Evolutionary conservation across 2,329 filamentous ascomycete species (phyloP).

Genomic region (Aspergillus transmontanensis): DNA sequence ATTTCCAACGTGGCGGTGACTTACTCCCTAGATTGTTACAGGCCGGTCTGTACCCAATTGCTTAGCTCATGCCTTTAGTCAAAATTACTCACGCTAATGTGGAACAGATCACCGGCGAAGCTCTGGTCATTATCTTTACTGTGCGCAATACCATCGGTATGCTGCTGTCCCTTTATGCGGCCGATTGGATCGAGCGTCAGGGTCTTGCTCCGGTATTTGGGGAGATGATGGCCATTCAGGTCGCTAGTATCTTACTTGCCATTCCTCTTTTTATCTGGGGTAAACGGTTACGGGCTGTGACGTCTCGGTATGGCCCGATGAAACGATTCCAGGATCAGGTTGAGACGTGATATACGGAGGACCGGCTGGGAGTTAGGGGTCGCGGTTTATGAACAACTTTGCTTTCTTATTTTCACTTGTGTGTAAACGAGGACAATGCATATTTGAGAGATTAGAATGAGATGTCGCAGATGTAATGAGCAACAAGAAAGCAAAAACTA

Average conservation of each 20-base stretch:
- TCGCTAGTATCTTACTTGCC: conserved; percentile 23
- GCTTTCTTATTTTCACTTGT: neutral
- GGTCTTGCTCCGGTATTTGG: conserved; percentile 26
- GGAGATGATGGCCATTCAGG: conserved; percentile 30
- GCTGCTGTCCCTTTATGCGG: conserved; percentile 28
- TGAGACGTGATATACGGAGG: neutral
- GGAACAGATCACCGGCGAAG: conserved; percentile 27
- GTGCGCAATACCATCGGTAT: conserved; percentile 32
- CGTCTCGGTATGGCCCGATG: conserved; percentile 29
- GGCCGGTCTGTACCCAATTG: conserved; percentile 19
- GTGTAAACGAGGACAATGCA: neutral
- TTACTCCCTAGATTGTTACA: conserved; percentile 29
- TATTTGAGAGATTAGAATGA: neutral
- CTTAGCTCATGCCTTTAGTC: neutral
- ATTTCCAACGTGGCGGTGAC: conserved; percentile 32
- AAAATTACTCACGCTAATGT: neutral
- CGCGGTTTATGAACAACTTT: neutral
- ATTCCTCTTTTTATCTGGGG: conserved; percentile 29
- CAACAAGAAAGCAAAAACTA: no score
- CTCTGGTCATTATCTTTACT: conserved; percentile 30
- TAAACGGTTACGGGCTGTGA: conserved; percentile 18
- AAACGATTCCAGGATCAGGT: conserved; percentile 18
- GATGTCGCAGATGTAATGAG: neutral
- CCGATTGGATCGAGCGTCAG: conserved; percentile 28
- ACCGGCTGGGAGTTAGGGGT: neutral